Conservation (phyloP, 1,284 basidiomycete genomes). For the Pseudozyma flocculosa region DNA sequence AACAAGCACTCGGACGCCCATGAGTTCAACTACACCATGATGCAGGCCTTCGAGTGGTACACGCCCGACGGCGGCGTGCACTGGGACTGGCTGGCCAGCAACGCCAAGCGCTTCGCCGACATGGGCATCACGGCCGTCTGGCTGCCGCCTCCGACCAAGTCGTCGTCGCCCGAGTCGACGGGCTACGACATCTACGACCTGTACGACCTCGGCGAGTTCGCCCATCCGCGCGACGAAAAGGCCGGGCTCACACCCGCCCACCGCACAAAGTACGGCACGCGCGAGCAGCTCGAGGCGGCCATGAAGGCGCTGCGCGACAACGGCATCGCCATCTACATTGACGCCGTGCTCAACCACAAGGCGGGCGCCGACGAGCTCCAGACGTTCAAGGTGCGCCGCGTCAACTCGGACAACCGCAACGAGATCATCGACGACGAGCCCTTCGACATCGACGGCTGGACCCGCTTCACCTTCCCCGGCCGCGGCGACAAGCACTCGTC, state of each 20-base stretch:
- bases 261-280: slow-evolving; percentile 86
- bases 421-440: slow-evolving; percentile 19
- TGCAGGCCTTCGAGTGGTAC: slow-evolving; percentile 58
- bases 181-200: slow-evolving; percentile 60
- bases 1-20: slow-evolving; percentile 39
- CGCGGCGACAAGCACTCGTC: slow-evolving; percentile 68
- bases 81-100: slow-evolving; percentile 77
- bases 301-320: slow-evolving; percentile 62
- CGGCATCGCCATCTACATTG: slow-evolving; percentile 60
- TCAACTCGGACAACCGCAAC: slow-evolving; percentile 34
- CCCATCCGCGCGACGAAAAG: slow-evolving; percentile 71
- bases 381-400: slow-evolving; percentile 62
- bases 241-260: slow-evolving; percentile 48
- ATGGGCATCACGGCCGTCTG: slow-evolving; percentile 82
- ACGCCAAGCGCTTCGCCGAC: slow-evolving; percentile 69
- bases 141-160: slow-evolving; percentile 61
- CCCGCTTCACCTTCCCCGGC: slow-evolving; percentile 75
- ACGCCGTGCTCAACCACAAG: slow-evolving; percentile 64
- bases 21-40: slow-evolving; percentile 42
- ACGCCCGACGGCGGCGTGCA: slow-evolving; percentile 64
- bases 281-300: slow-evolving; percentile 73
- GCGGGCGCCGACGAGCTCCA: slow-evolving; percentile 78
- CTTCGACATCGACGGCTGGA: slow-evolving; percentile 48
- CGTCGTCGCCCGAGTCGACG: slow-evolving; percentile 56
- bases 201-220: slow-evolving; percentile 75